Base-by-base conservation (phyloP, 2,329 filamentous ascomycete genomes). In the Fusarium gaditjirri region DNA sequence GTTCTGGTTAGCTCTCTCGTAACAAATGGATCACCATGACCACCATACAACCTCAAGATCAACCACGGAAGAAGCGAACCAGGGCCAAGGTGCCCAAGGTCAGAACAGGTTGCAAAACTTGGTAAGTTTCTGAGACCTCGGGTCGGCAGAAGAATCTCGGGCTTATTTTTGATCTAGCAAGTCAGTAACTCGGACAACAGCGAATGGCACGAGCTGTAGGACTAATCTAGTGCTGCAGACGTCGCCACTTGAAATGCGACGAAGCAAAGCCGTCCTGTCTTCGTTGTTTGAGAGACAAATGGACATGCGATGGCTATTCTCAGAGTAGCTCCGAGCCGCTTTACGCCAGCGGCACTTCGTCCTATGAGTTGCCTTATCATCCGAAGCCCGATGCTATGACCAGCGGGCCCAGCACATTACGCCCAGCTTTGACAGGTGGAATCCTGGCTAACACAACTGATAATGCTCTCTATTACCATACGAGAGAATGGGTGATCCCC, bases 171-270 rank as follows among this genome's bases (percentile, higher is more conserved):
- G 13, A 21, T 14, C n/a, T 21, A 69, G 64, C 64, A 68, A 68
- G 65, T 68, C 13, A 36, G 65, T 61, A 16, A 25, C 31, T 29
- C 43, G 4, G 33, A 29, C 5, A 44, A 50, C 12, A 19, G 25
- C 29, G 11, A n/a, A 27, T 29, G n/a, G 14, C 14, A 23, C 13
- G 4, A 29, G 17, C n/a, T 43, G 35, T 17, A 19, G 17, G 38
- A 27, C 58, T 55, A 31, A 68, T 35, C 31, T 23, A n/a, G 11
- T 61, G n/a, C 31, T 29, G 10, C 36, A 73, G 70, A 67, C 71
- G 65, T 19, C 70, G 69, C 5, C 70, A 72, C 60, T 33, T 73
- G 21, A 73, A 73, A 49, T 73, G 70, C 8, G 70, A 73, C 36
- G 70, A 72, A 44, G 57, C 31, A 19, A 68, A 52, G 25, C 70